Evolutionary conservation across 805 yeast species (phyloP).

Genomic region (Kluyveromyces siamensis): DNA sequence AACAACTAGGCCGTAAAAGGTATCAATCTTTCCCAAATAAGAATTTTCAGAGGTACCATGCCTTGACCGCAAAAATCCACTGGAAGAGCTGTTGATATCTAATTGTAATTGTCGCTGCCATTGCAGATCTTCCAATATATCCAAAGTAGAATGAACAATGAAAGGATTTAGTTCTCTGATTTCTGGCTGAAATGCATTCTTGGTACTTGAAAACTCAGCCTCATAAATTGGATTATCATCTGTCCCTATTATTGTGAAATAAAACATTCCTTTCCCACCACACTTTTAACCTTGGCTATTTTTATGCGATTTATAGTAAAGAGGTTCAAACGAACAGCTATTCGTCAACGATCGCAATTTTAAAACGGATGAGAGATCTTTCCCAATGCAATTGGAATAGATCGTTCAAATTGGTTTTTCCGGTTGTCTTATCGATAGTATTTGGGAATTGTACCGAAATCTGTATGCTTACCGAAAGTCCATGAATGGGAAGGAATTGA

Average conservation of each 20-base stretch:
- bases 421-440: no score
- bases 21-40: conserved; percentile 72
- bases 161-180: conserved; percentile 79
- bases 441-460: no score
- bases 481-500: no score
- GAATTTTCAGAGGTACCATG: conserved; percentile 21
- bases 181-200: conserved; percentile 46
- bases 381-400: no score
- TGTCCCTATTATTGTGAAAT: conserved; percentile 81
- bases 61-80: conserved; percentile 22
- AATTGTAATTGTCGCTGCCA: conserved; percentile 52
- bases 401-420: no score
- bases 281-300: conserved; percentile 11
- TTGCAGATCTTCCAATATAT: conserved; percentile 83
- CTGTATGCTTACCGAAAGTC: no score
- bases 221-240: conserved; percentile 82
- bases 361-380: no score
- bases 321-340: no score
- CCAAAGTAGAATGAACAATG: conserved; percentile 79
- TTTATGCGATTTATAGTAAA: no score
- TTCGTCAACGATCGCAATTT: no score
- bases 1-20: conserved; percentile 73
- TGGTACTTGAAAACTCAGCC: conserved; percentile 45
- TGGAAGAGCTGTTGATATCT: conserved; percentile 4
- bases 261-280: conserved; percentile 49